Evolutionary conservation across 208 protist species (phyloP).

Genomic region (Novymonas esmeraldas): DNA sequence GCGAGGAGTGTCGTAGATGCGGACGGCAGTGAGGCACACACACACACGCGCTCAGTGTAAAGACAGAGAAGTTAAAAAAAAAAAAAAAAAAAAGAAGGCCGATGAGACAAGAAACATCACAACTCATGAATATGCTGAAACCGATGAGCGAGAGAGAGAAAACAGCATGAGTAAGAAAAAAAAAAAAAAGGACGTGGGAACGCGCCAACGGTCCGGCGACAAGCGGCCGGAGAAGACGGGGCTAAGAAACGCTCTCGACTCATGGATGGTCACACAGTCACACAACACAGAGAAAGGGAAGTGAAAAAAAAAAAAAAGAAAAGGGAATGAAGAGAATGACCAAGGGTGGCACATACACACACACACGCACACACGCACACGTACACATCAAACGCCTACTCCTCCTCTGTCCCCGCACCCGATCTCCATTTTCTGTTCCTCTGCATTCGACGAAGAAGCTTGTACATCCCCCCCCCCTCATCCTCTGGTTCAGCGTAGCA

Average conservation of each 20-base stretch:
- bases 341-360: background rate
- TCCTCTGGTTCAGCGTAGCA: too few species aligned
- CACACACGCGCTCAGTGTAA: background rate
- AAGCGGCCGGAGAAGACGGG: too few species aligned
- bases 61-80: background rate
- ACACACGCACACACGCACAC: background rate
- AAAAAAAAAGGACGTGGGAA: background rate
- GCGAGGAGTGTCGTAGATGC: too few species aligned
- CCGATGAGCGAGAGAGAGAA: background rate
- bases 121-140: conserved; percentile 4
- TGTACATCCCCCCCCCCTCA: too few species aligned
- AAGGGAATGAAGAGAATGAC: background rate
- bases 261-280: too few species aligned
- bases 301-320: background rate
- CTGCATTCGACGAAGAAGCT: too few species aligned
- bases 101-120: background rate
- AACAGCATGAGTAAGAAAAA: background rate
- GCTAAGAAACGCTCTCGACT: too few species aligned
- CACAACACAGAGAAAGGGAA: background rate
- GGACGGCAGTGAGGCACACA: too few species aligned
- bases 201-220: too few species aligned
- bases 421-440: too few species aligned
- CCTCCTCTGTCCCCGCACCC: too few species aligned
- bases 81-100: background rate
- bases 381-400: too few species aligned